phyloP scores from a whole-genome alignment of 1,139 yeast species.

The Blastobotrys indianensis region DNA sequence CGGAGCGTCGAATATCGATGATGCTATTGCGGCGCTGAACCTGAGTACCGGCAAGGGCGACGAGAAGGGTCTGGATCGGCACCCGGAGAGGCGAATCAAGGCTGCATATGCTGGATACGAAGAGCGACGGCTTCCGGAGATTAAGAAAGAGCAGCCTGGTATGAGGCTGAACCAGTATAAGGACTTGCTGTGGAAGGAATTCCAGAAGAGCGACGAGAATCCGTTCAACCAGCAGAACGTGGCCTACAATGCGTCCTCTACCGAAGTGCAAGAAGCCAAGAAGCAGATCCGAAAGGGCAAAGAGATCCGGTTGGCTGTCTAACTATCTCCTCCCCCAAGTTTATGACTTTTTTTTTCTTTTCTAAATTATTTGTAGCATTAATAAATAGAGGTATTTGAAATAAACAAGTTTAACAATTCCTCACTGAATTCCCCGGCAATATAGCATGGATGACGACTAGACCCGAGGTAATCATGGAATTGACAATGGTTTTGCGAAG shows the following conservation, averaged over 20 bases:
- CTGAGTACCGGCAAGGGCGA: conserved; percentile 41
- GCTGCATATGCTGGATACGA: conserved; percentile 73
- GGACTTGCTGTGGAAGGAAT: conserved; percentile 69
- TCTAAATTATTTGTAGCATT: no score
- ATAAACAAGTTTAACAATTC: no score
- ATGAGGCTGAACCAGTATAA: conserved; percentile 73
- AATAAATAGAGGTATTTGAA: no score
- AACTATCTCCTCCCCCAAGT: no score
- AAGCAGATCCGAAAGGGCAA: conserved; percentile 43
- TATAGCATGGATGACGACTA: no score
- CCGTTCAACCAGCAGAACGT: conserved; percentile 79
- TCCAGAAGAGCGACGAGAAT: conserved; percentile 72
- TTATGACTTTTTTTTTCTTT: no score
- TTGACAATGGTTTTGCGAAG: no score
- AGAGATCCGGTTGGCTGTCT: conserved; percentile 20
- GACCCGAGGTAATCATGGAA: no score
- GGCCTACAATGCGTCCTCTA: conserved; percentile 54
- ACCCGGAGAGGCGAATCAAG: conserved; percentile 84
- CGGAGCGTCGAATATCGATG: conserved; percentile 70
- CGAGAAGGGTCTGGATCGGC: conserved; percentile 64
- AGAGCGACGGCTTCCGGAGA: conserved; percentile 65
- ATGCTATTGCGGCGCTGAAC: conserved; percentile 71
- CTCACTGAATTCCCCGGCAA: no score
- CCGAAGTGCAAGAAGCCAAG: conserved; percentile 50
- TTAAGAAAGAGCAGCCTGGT: conserved; percentile 75